Percentiles rank a stretch among this genome's conserved stretches.
phyloP scores from a whole-genome alignment of 306 rosid species.

The Prinsepia uniflora region DNA sequence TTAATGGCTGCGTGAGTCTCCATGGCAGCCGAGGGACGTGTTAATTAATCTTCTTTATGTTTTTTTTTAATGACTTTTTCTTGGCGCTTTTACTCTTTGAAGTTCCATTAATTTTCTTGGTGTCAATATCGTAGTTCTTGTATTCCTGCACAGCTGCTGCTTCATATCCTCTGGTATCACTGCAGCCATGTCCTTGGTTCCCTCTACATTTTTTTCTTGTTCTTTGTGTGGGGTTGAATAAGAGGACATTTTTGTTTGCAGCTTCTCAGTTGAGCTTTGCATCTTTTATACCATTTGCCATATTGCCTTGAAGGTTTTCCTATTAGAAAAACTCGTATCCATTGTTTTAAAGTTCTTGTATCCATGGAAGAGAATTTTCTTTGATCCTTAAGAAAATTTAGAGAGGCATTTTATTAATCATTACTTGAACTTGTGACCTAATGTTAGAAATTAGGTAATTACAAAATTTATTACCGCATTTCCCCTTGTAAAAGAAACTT shows the following conservation, averaged over 20 bases:
- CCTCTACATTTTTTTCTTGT: neutral
- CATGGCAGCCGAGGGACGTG: neutral
- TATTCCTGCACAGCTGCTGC: neutral
- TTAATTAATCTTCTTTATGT: neutral
- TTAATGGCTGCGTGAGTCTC: neutral
- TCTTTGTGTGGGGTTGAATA: neutral
- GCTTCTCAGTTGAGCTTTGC: neutral
- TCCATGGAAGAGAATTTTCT: neutral
- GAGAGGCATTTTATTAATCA: neutral
- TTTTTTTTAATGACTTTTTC: neutral
- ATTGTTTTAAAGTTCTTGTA: neutral
- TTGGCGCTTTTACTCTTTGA: neutral
- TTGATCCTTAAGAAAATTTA: neutral
- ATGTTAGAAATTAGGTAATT: neutral
- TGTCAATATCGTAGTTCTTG: neutral
- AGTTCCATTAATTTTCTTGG: neutral
- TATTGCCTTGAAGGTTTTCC: neutral
- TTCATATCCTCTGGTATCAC: neutral
- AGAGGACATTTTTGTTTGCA: neutral
- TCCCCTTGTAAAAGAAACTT: neutral
- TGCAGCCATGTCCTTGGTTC: neutral
- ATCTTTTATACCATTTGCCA: neutral
- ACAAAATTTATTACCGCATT: neutral
- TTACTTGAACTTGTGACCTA: neutral
- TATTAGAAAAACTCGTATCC: neutral